Conservation (phyloP, 2,329 filamentous ascomycete species). For the Xylaria digitata region DNA sequence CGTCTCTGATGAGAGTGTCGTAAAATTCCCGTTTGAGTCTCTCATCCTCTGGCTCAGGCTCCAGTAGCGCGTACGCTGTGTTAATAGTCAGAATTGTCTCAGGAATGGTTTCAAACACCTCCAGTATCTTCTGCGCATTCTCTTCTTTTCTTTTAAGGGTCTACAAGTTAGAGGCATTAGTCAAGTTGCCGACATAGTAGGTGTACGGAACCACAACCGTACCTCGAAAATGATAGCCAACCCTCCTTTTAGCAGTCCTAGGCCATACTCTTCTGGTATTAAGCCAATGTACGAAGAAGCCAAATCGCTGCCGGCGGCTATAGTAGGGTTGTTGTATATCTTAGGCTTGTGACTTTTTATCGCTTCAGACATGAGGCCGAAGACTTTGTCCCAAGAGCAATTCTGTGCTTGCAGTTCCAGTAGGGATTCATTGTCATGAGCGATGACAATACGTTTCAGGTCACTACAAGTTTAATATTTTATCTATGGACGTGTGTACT, state of each 20-base stretch:
- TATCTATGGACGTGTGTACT: neutral
- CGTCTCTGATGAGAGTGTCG: neutral
- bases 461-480: neutral
- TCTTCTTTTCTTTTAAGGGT: neutral
- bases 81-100: slow-evolving; percentile 1
- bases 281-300: neutral
- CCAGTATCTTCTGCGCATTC: slow-evolving; percentile 6
- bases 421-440: neutral
- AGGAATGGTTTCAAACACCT: neutral
- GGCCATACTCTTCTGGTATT: neutral
- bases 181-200: neutral
- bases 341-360: neutral
- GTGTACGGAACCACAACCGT: neutral
- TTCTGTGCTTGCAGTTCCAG: neutral
- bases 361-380: slow-evolving; percentile 3
- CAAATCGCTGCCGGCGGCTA: neutral
- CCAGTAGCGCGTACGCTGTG: neutral
- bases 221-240: neutral
- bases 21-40: neutral
- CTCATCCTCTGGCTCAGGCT: slow-evolving; percentile 1
- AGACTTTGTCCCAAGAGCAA: slow-evolving; percentile 2
- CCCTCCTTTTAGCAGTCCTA: neutral
- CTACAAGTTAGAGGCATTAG: neutral
- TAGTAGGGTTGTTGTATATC: neutral
- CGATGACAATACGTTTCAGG: neutral